phyloP scores from a whole-genome alignment of 2,329 filamentous ascomycete genomes.

The Karstenula rhodostoma region DNA sequence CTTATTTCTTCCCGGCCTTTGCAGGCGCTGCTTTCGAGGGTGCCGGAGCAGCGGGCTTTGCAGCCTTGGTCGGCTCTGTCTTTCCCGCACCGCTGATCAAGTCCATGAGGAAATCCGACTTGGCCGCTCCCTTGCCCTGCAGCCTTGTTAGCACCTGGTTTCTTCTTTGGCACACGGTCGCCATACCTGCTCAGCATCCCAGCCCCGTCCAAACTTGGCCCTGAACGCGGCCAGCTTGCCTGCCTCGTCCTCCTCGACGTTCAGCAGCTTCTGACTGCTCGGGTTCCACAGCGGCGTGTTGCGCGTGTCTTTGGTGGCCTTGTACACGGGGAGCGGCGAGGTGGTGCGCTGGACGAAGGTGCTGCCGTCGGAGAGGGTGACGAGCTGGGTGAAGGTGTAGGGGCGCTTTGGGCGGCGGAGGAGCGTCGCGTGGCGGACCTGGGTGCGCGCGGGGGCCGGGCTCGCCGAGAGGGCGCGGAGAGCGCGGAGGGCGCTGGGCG shows the following conservation, averaged over 20 bases:
- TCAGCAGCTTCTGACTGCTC: conserved; percentile 77
- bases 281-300: conserved; percentile 95
- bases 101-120: conserved; percentile 31
- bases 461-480: conserved; percentile 35
- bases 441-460: conserved; percentile 43
- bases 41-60: conserved; percentile 6
- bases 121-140: conserved; percentile 18
- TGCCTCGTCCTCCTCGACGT: conserved; percentile 94
- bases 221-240: conserved; percentile 88
- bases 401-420: conserved; percentile 88
- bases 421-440: conserved; percentile 83
- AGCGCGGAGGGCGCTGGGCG: conserved; percentile 40
- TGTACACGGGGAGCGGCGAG: conserved; percentile 70
- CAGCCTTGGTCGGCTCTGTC: neutral
- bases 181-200: conserved; percentile 62
- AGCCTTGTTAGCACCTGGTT: conserved; percentile 10
- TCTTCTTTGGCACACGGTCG: neutral
- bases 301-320: conserved; percentile 79
- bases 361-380: conserved; percentile 90
- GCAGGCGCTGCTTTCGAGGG: conserved; percentile 14
- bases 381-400: conserved; percentile 96
- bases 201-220: conserved; percentile 81
- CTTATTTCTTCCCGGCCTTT: conserved; percentile 17
- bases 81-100: conserved; percentile 30
- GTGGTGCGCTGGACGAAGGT: conserved; percentile 83